Base-by-base conservation (phyloP, 2,329 filamentous ascomycete genomes). In the Microdochium bolleyi region DNA sequence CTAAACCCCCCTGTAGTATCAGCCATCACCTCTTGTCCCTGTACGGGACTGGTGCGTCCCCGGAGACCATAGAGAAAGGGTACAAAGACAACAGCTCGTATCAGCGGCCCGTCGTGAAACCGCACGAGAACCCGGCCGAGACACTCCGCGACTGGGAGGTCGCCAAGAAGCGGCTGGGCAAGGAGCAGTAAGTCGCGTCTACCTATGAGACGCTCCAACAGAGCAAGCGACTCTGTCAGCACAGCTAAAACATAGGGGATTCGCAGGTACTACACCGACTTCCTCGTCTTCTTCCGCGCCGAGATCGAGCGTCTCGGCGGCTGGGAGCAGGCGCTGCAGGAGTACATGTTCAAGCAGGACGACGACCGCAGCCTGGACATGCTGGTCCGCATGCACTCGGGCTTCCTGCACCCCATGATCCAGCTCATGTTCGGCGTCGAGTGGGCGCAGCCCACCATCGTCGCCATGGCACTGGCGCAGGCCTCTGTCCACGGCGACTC, bases 351-450 rank as follows among this genome's bases (percentile, higher is more conserved):
- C 63, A 74, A 46, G 21, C 41, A 78, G 2, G 80, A 79, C 2
- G 80, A 85, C 52, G 77, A 83, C 46, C 70, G 76, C 46, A 83
- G 85, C 3, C 81, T 91, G 38, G 83, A 85, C 56, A 73, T 96
- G 74, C 70, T 92, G 2, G 73, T 76, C 2, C 77, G 90, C 19
- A 71, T 92, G 62, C 38, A 24, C 21, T 19, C 50, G 79, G 84
- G 87, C 0, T 78, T 92, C 56, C 60, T 91, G 2, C 89, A 95
- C 62, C 89, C 90, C 2, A 71, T 94, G 16, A 92, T 96, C 56
- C 89, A 95, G 64, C 77, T 95, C 21, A 88, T 90, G 49, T 95
- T 90, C 63, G 91, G 88, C 3, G 65, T 96, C 34, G 90, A 95
- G 64, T 95, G 90, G 72, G 67, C 78, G 10, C 89, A 95, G 63